phyloP scores from a whole-genome alignment of 805 yeast species.

The Ogataea parapolymorpha region DNA sequence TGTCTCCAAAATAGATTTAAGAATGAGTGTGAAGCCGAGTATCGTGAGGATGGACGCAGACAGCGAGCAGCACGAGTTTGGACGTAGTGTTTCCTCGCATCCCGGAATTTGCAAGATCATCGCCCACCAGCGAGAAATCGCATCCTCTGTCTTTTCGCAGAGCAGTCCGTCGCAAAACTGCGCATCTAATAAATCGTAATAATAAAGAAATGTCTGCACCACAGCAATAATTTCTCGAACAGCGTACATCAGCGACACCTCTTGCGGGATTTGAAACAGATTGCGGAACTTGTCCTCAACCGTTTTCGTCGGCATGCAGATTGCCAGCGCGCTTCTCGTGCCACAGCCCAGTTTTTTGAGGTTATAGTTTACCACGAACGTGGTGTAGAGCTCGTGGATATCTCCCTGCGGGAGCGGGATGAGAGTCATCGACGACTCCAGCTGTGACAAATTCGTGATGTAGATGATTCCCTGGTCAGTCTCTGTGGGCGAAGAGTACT shows the following conservation, averaged over 20 bases:
- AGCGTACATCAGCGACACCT: constrained; percentile 60
- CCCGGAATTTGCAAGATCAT: constrained; percentile 36
- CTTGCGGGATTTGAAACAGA: constrained; percentile 56
- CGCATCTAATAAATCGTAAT: constrained; percentile 70
- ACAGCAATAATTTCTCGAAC: constrained; percentile 70
- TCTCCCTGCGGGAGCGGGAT: constrained; percentile 66
- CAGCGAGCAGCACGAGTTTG: constrained; percentile 17
- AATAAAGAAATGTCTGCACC: constrained; percentile 72
- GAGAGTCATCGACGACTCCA: constrained; percentile 64
- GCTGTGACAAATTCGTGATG: constrained; percentile 77
- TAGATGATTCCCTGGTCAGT: constrained; percentile 61
- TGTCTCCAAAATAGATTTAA: constrained; percentile 61
- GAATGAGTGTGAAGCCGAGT: constrained; percentile 69
- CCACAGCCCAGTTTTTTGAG: constrained; percentile 76
- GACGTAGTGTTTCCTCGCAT: constrained; percentile 7
- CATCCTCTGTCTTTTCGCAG: constrained; percentile 72
- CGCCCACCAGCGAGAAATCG: constrained; percentile 80
- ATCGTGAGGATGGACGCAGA: constrained; percentile 69
- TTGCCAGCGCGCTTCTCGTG: constrained; percentile 75
- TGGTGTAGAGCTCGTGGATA: constrained; percentile 41
- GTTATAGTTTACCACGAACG: constrained; percentile 72
- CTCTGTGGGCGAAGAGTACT: constrained; percentile 64
- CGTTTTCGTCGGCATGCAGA: constrained; percentile 71
- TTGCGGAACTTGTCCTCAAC: constrained; percentile 78
- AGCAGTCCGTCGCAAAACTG: constrained; percentile 78